These are phyloP conservation scores for Trichophyton mentagrophytes DNA, from an alignment of 2,329 filamentous ascomycete genomes.

Conservation along the genomic window DNA sequence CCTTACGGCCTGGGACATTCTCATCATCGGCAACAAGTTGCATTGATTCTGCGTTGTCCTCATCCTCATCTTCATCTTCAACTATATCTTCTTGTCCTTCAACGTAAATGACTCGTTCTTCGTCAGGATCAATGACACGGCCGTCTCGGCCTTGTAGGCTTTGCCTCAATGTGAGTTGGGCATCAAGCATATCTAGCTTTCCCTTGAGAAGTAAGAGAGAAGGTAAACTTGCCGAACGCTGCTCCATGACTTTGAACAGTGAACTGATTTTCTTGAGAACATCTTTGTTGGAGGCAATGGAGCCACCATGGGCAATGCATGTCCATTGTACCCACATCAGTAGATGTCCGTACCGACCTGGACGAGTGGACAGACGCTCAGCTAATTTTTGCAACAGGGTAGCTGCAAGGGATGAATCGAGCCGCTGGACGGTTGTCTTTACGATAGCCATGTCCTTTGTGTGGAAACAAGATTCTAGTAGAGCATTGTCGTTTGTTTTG, in stretches of 20 bases:
- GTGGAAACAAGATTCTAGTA: constrained; percentile 86
- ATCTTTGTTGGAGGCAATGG: constrained; percentile 73
- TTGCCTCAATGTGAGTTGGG: constrained; percentile 70
- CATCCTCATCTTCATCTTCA: constrained; percentile 31
- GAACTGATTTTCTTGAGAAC: constrained; percentile 64
- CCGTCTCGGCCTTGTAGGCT: constrained; percentile 49
- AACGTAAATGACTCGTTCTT: constrained; percentile 70
- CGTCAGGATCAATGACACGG: constrained; percentile 42
- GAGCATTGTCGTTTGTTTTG: constrained; percentile 75
- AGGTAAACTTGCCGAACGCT: constrained; percentile 68
- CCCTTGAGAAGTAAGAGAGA: constrained; percentile 81
- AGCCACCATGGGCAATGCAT: constrained; percentile 80
- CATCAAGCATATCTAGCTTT: constrained; percentile 85
- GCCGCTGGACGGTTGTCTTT: constrained; percentile 74
- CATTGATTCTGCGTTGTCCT: constrained; percentile 16
- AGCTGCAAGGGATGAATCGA: constrained; percentile 73
- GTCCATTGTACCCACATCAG: constrained; percentile 97
- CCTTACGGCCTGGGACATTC: constrained; percentile 38
- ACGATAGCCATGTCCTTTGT: constrained; percentile 64
- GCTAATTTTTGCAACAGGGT: constrained; percentile 71
- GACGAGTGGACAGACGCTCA: constrained; percentile 71
- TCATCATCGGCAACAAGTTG: constrained; percentile 35
- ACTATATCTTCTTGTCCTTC: constrained; percentile 60
- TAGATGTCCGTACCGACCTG: constrained; percentile 76
- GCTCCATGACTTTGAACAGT: constrained; percentile 74